Conservation (phyloP, 768 basidiomycete genomes). For the Mycena olivaceomarginata region DNA sequence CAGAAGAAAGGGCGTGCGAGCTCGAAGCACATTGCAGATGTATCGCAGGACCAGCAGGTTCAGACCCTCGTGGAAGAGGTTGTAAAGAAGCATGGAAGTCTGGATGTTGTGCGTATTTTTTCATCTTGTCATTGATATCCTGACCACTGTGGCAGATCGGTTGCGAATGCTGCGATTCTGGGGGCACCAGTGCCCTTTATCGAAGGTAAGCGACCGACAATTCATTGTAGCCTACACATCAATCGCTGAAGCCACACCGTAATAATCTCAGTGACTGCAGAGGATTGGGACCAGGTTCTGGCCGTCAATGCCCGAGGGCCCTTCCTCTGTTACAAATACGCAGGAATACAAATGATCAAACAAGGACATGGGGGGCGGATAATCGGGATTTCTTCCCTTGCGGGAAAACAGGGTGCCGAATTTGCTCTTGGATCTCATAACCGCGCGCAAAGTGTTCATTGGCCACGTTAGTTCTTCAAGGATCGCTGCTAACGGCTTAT, state of each 20-base stretch:
- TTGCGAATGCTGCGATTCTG: conserved; percentile 55
- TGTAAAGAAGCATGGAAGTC: conserved; percentile 45
- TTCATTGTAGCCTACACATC: conserved; percentile 9
- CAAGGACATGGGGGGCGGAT: conserved; percentile 57
- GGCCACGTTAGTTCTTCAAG: too few species aligned
- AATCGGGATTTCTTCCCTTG: conserved; percentile 61
- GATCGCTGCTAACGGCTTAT: conserved; percentile 49
- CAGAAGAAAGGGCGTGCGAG: conserved; percentile 23
- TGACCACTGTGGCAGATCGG: conserved; percentile 46
- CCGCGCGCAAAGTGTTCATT: too few species aligned
- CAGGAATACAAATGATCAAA: conserved; percentile 60
- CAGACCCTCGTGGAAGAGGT: conserved; percentile 47
- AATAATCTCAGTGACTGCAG: conserved; percentile 16
- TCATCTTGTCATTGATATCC: background rate
- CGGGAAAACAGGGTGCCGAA: conserved; percentile 59
- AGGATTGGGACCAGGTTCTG: conserved; percentile 51
- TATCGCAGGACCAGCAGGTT: conserved; percentile 49
- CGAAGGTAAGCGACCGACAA: conserved; percentile 10
- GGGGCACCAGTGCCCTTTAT: background rate
- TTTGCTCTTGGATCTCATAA: too few species aligned
- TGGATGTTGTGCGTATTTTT: conserved; percentile 54
- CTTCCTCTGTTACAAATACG: conserved; percentile 60
- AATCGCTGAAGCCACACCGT: background rate
- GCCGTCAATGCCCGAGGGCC: conserved; percentile 54
- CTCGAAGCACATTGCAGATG: conserved; percentile 37